Evolutionary conservation across 2,329 filamentous ascomycete genomes (phyloP), one percentile per base, ranked within the genome.

Genomic region (Phialocephala sp.): DNA sequence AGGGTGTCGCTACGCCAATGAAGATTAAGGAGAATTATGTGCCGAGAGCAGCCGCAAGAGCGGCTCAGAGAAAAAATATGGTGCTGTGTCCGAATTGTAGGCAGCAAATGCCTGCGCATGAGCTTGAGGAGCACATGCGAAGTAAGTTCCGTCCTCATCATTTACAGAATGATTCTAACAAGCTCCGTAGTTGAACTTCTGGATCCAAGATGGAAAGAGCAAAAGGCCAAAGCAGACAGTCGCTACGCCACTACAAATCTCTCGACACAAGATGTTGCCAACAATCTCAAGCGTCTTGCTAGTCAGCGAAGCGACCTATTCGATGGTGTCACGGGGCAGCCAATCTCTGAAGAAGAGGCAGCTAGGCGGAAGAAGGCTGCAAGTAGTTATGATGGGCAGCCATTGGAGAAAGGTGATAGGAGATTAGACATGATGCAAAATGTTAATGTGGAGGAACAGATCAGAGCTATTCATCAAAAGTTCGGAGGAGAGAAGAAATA

Each of bases 21-120:
- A 94, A 94, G 77, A 97, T 98, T 77, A 91, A 93, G 76, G 91
- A 92, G 76, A 94, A 97, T 78, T 97, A 97, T 76, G 91, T 97
- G 20, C 94, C 94, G 0, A 88, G 92, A 59, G 93, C 93, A 2
- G 89, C 92, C 52, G 89, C 90, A 63, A 86, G 89, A 75, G 85
- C 87, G 35, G 88, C 89, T 56, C 90, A 87, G 75, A 88, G 86
- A 75, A 84, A 87, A 84, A 61, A 82, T 83, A 50, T 89, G 77
- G 91, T 90, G 4, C 82, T 97, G 64, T 98, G 94, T 77, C 94
- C 94, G 64, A 97, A 97, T 79, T 98, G 95, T 83, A 91, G 92
- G 72, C 92, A 97, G 80, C 89, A 92, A 72, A 93, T 97, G 66
- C 92, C 93, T 8, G 87, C 92, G 73, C 88, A 91, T 73, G 94